Evolutionary conservation across 768 basidiomycete genomes (phyloP).

Genomic region (Panaeolus papilionaceus): DNA sequence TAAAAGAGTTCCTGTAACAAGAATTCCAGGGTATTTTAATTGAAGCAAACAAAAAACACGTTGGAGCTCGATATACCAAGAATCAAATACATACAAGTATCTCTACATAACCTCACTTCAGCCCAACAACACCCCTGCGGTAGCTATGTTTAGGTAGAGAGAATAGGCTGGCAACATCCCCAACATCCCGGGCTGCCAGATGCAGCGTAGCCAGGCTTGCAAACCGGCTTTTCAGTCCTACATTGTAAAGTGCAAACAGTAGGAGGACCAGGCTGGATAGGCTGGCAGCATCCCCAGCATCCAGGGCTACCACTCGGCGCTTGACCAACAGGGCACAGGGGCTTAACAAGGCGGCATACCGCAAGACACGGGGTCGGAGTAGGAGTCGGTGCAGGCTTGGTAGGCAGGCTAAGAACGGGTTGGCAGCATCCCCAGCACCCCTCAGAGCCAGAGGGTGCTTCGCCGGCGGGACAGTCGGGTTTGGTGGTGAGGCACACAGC

Average conservation of each 20-base stretch:
- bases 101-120: too few species aligned
- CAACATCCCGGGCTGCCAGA: conserved; percentile 21
- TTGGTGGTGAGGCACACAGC: conserved; percentile 15
- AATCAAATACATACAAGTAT: too few species aligned
- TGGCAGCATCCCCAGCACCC: conserved; percentile 25
- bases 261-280: conserved; percentile 3
- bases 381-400: conserved; percentile 16
- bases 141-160: too few species aligned
- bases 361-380: not conserved
- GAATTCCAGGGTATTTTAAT: too few species aligned
- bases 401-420: not conserved
- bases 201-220: conserved; percentile 13
- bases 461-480: conserved; percentile 20
- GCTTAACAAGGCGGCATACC: conserved; percentile 23
- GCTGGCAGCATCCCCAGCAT: conserved; percentile 25
- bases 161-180: conserved; percentile 20
- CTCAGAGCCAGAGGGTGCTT: conserved; percentile 16
- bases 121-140: too few species aligned
- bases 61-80: too few species aligned
- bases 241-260: conserved; percentile 22
- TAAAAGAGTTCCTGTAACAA: too few species aligned
- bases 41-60: too few species aligned
- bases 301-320: conserved; percentile 18
- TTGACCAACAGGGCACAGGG: conserved; percentile 19
- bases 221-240: conserved; percentile 22